Base-by-base conservation (phyloP, 2,329 filamentous ascomycete species). In the Sclerotinia spermophila region DNA sequence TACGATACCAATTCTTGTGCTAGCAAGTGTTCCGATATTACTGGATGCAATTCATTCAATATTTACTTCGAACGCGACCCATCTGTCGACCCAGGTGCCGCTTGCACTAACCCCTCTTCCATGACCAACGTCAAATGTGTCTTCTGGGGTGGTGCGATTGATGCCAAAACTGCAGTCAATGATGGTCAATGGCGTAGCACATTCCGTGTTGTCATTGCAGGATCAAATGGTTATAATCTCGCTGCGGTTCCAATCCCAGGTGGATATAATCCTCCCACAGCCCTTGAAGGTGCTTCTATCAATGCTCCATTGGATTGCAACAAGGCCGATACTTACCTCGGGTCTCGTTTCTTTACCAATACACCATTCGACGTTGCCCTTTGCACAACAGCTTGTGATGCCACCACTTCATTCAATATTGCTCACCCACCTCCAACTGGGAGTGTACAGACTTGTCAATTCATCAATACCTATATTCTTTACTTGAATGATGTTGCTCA, bases 161-260 rank as follows among this genome's bases (percentile, higher is more conserved):
- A 72, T 60, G 71, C 71, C 24, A 72, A 64, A 11, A 75, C 76
- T 24, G 79, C 78, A 17, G 78, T 72, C 62, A 81, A 81, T 73
- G 53, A 42, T 51, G 80, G 79, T 56, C 77, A 80, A 71, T 78
- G 71, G 71, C 77, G 78, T 15, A 74, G 71, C 40, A 59, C 74
- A 30, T 79, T 83, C 79, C 74, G 79, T 15, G 79, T 83, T 51
- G 78, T 81, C 45, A 81, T 83, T 59, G 78, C 81, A 33, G 82
- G 80, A n/a, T 82, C 80, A 53, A 83, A 84, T 69, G 82, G 81
- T 10, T 81, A 81, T 71, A 75, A 76, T 67, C 78, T 53, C 69
- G 71, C 48, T 13, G 70, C 35, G 53, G 76, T 21, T 53, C 75
- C n/a, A 75, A 74, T 70, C 45, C 62, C 62, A 40, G 15, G 24